Evolutionary conservation across 371 early-diverging fungal species (phyloP).

Genomic region (Mortierella sp.): DNA sequence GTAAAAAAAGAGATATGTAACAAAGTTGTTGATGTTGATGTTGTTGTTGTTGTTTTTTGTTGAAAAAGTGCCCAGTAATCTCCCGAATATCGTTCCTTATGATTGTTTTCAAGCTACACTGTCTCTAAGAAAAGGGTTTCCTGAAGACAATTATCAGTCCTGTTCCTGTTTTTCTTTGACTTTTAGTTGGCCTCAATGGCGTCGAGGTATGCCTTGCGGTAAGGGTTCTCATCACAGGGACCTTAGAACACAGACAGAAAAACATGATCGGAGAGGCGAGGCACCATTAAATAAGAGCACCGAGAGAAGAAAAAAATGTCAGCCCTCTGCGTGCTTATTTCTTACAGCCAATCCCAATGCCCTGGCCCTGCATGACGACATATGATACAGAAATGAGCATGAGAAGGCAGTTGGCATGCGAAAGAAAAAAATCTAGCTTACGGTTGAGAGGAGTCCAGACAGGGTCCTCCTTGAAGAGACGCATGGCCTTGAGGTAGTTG

Average conservation of each 20-base stretch:
- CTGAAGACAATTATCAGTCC: background rate
- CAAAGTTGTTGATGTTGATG: too few species aligned
- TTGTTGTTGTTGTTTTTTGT: too few species aligned
- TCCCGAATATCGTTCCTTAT: background rate
- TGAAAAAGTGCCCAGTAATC: background rate
- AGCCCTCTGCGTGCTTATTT: background rate
- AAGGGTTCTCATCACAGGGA: conserved; percentile 60
- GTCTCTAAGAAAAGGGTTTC: background rate
- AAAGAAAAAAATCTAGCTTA: conserved; percentile 44
- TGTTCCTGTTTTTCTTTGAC: background rate
- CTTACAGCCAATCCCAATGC: background rate
- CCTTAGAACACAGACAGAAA: conserved; percentile 18
- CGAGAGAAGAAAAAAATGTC: background rate
- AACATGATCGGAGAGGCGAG: conserved; percentile 1
- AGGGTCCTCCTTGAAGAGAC: conserved; percentile 95
- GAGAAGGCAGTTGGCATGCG: too few species aligned
- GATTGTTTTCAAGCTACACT: background rate
- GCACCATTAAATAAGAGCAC: background rate
- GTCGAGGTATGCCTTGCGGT: conserved; percentile 58
- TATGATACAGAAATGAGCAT: background rate
- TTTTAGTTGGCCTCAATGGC: conserved; percentile 44
- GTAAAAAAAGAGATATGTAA: background rate
- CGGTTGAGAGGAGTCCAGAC: conserved; percentile 96
- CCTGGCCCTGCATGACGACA: background rate
- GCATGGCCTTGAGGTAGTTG: conserved; percentile 92